phyloP scores from a whole-genome alignment of 352 stramenopile species.

The Phytophthora meadii region DNA sequence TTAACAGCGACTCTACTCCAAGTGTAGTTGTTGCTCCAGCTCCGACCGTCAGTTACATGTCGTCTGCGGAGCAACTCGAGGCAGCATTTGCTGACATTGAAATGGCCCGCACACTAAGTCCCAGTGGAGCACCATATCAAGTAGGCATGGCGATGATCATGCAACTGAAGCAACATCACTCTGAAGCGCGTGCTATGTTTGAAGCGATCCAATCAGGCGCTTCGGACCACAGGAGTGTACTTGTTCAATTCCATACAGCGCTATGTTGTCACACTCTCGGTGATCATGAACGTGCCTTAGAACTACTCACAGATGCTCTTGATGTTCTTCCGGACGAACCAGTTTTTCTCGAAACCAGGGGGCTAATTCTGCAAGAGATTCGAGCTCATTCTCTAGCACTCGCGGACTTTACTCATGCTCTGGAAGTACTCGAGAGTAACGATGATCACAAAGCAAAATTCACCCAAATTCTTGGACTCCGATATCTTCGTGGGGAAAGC shows the following conservation, averaged over 20 bases:
- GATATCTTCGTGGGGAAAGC: slow-evolving; percentile 59
- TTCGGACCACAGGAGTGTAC: slow-evolving; percentile 46
- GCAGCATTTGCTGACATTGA: slow-evolving; percentile 80
- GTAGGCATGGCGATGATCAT: slow-evolving; percentile 82
- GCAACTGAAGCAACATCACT: slow-evolving; percentile 63
- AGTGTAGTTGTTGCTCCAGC: slow-evolving; percentile 1
- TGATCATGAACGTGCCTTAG: slow-evolving; percentile 52
- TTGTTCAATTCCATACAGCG: slow-evolving; percentile 74
- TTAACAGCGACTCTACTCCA: slow-evolving; percentile 6
- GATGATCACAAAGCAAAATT: slow-evolving; percentile 23
- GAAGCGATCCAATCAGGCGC: slow-evolving; percentile 27
- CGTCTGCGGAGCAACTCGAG: slow-evolving; percentile 61
- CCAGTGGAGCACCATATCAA: slow-evolving; percentile 54
- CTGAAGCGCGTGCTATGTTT: slow-evolving; percentile 50
- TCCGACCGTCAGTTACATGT: slow-evolving; percentile 30
- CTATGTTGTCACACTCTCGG: slow-evolving; percentile 61
- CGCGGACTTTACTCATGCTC: slow-evolving; percentile 54
- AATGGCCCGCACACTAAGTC: slow-evolving; percentile 71
- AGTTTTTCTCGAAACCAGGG: slow-evolving; percentile 65
- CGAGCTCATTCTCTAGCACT: slow-evolving; percentile 55
- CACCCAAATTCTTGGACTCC: slow-evolving; percentile 28
- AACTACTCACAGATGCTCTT: slow-evolving; percentile 60
- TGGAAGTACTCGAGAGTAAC: slow-evolving; percentile 33
- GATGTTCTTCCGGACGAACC: slow-evolving; percentile 61
- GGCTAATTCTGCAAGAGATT: slow-evolving; percentile 69